Base-by-base conservation (phyloP, 2,329 filamentous ascomycete species). In the Elsinoe batatas region DNA sequence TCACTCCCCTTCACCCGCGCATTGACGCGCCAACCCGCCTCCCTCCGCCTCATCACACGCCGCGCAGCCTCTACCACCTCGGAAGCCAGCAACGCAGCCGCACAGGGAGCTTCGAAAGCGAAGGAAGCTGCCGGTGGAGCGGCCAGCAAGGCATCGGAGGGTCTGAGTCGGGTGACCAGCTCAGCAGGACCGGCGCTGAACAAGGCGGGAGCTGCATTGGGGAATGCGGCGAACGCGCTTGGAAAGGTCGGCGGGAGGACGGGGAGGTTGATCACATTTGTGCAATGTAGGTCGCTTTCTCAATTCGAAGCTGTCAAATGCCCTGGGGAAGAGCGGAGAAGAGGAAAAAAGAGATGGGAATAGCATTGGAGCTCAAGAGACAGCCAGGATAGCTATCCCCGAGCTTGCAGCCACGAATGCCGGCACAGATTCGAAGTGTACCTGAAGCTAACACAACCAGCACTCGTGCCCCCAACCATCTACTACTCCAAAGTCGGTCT, bases 401-500 rank as follows among this genome's bases (percentile, higher is more conserved):
- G 4, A 30, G 26, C 7, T 30, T 8, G 5, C 5, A 30, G 26
- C 4, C 26, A 30, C 7, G 26, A 8, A 30, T 30, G 5, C 4
- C 7, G 26, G 26, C 26, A 8, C 4, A 30, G 26, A 30, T 8
- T 30, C 2, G 8, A 5, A 30, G 7, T 30, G 7, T 7, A 30
- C 7, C 26, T 7, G 7, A 8, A 13, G 20, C 40, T 44, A n/a
- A 44, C 40, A 13, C 13, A 13, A 3, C 12, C 40, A 96, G 91
- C 84, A 72, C 80, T 93, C 76, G 82, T 91, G 64, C 93, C 93
- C 64, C 84, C 84, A 60, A 85, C 90, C 61, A 70, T 94, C 70
- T 96, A 96, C 82, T 98, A 97, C 79, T 84, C 85, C 67, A 87
- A 84, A 72, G 91, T 97, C 69, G 87, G 80, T 65, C 76, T 91